These are phyloP conservation scores for Cordyceps militaris DNA, from an alignment of 2,329 filamentous ascomycete species.

Conservation along the genomic window DNA sequence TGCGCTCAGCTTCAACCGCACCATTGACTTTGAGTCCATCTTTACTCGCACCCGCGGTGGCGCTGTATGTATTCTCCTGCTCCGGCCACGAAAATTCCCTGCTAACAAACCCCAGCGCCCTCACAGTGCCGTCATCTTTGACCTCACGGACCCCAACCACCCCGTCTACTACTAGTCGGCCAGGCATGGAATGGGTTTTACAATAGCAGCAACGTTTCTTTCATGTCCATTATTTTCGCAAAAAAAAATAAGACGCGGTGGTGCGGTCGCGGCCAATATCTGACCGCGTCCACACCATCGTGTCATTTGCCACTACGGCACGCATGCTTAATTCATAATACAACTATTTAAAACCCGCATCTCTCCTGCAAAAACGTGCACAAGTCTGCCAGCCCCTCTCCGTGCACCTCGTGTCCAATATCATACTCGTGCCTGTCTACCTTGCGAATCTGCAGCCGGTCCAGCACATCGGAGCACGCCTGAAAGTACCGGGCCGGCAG, in stretches of 20 bases:
- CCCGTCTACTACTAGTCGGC: constrained; percentile 38
- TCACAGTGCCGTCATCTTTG: constrained; percentile 50
- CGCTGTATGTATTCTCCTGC: constrained; percentile 24
- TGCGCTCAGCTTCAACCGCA: constrained; percentile 51
- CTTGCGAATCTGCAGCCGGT: not conserved
- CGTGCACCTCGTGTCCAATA: not conserved
- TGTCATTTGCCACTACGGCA: not conserved
- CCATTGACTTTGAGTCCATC: constrained; percentile 47
- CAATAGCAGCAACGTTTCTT: not conserved
- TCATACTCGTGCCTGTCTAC: not conserved
- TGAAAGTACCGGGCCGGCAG: not conserved
- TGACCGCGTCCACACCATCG: not conserved
- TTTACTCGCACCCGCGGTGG: constrained; percentile 47
- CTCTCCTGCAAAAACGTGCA: not conserved
- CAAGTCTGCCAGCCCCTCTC: not conserved
- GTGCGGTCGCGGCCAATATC: not conserved
- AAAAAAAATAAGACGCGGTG: not conserved
- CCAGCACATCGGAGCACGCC: not conserved
- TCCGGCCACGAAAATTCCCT: not conserved
- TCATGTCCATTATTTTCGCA: not conserved
- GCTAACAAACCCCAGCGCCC: constrained; percentile 30
- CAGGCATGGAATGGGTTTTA: not conserved
- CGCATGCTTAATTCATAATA: not conserved
- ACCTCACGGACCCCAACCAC: constrained; percentile 46
- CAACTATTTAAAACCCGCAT: not conserved